Base-by-base conservation (phyloP, 1,284 basidiomycete genomes). In the Moniliophthora roreri region DNA sequence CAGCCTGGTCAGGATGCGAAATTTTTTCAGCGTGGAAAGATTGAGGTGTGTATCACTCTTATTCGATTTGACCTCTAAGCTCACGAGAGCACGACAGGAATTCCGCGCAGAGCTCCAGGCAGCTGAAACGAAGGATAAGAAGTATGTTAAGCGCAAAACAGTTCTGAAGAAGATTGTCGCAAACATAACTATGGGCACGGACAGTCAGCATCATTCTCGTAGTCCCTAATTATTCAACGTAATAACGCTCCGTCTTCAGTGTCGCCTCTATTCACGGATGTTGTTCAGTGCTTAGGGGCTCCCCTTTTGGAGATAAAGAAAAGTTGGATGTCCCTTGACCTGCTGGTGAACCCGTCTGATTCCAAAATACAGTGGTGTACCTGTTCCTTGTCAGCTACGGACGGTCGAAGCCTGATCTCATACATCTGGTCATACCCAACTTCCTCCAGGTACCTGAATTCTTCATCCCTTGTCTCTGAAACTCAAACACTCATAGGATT, bases 221-320 rank as follows among this genome's bases (percentile, higher is more conserved):
- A 57, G 61, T 52, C 56, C 57, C 50, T 60, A 56, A 51, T 54
- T 62, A 60, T 61, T 58, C 57, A 58, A 57, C 59, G 62, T 52
- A 57, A 61, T 60, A 59, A 63, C 48, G 26, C 26, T 50, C 54
- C 57, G 48, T 40, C 55, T 62, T 52, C 63, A 98, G 92, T 99
- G 96, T 97, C 94, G 16, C 84, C 90, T 21, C 76, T 97, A 60
- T 96, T 95, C 74, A 81, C 84, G 16, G 94, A 96, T 62, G 91
- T 97, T 48, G 86, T 95, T 11, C 88, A 91, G 64, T 95, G 91
- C 65, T 77, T 97, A 55, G 88, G 89, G 39, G 93, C 91, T 7
- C 91, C 93, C 34, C 74, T 95, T 7, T 79, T 99, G 36, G 97
- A 99, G 71, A 96, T 99, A 70, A 99, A 99, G 81, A 99, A 99